Conservation (phyloP, 768 basidiomycete genomes). For the Mycena capillaripes region DNA sequence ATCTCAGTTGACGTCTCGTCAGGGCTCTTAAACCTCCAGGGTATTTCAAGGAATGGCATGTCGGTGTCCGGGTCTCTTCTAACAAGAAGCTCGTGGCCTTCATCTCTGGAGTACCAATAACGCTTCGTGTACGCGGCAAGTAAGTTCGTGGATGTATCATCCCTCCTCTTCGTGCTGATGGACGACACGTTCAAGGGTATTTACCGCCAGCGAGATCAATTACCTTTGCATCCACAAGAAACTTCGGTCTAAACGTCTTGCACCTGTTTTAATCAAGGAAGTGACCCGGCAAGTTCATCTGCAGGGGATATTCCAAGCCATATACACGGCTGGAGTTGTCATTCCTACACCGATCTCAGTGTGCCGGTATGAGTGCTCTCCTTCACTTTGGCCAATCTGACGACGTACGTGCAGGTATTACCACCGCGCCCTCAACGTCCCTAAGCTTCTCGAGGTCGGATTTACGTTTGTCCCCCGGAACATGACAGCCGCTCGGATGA, state of each 20-base stretch:
- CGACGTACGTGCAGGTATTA: slow-evolving; percentile 72
- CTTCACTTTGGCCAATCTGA: neutral
- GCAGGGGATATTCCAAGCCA: slow-evolving; percentile 93
- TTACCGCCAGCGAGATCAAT: slow-evolving; percentile 92
- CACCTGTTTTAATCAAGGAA: slow-evolving; percentile 97
- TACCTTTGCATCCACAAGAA: slow-evolving; percentile 99
- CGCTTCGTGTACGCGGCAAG: slow-evolving; percentile 87
- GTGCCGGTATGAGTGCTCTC: slow-evolving; percentile 67
- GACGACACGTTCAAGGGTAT: slow-evolving; percentile 58
- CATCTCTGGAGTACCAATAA: slow-evolving; percentile 93
- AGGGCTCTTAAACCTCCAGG: slow-evolving; percentile 98
- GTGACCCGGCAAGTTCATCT: slow-evolving; percentile 94
- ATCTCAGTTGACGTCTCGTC: slow-evolving; percentile 5
- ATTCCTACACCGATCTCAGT: slow-evolving; percentile 94
- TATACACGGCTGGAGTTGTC: slow-evolving; percentile 95
- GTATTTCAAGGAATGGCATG: slow-evolving; percentile 94
- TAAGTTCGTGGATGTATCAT: slow-evolving; percentile 54
- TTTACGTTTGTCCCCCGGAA: slow-evolving; percentile 91
- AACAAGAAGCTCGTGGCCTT: slow-evolving; percentile 97
- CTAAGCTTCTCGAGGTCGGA: slow-evolving; percentile 90
- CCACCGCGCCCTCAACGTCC: slow-evolving; percentile 92
- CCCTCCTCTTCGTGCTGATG: neutral
- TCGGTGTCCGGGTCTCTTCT: slow-evolving; percentile 92
- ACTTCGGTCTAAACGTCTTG: slow-evolving; percentile 92
- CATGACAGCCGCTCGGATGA: slow-evolving; percentile 94